phyloP scores from a whole-genome alignment of 2,329 filamentous ascomycete genomes.

The Eutypella sp. region DNA sequence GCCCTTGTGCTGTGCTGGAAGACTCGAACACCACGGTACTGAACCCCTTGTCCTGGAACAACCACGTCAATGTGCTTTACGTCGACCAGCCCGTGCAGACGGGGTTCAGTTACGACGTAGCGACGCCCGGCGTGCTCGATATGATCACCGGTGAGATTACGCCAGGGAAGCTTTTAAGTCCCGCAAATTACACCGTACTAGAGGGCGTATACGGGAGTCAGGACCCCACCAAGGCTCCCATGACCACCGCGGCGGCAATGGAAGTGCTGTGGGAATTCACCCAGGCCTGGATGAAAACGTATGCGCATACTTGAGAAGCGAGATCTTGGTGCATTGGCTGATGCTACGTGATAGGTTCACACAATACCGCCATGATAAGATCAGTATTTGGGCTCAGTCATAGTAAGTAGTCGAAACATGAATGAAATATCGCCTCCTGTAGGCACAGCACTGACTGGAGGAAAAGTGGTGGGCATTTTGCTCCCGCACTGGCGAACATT shows the following conservation, averaged over 20 bases:
- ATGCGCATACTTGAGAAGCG: background rate
- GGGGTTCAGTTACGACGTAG: constrained; percentile 25
- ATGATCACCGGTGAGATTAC: constrained; percentile 6
- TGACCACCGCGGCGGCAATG: constrained; percentile 45
- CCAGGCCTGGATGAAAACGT: constrained; percentile 50
- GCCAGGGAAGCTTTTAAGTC: constrained; percentile 1
- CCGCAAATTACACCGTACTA: constrained; percentile 5
- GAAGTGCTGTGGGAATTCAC: constrained; percentile 50
- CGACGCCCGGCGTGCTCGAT: constrained; percentile 21
- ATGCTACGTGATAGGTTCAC: constrained; percentile 33
- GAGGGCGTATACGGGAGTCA: constrained; percentile 42
- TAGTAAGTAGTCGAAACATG: constrained; percentile 8
- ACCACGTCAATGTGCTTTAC: constrained; percentile 58
- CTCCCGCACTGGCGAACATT: constrained; percentile 10
- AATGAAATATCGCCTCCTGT: background rate
- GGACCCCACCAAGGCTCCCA: constrained; percentile 36
- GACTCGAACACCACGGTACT: constrained; percentile 43
- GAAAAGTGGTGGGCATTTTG: constrained; percentile 16
- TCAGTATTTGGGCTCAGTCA: constrained; percentile 35
- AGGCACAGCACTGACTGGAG: constrained; percentile 8
- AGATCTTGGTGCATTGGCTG: background rate
- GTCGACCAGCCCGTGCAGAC: constrained; percentile 51
- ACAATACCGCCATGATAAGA: constrained; percentile 39
- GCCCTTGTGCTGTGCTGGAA: constrained; percentile 46
- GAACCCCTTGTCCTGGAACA: constrained; percentile 58